Conservation (phyloP, 129 eudicot genomes). For the Helianthus tuberosus region DNA sequence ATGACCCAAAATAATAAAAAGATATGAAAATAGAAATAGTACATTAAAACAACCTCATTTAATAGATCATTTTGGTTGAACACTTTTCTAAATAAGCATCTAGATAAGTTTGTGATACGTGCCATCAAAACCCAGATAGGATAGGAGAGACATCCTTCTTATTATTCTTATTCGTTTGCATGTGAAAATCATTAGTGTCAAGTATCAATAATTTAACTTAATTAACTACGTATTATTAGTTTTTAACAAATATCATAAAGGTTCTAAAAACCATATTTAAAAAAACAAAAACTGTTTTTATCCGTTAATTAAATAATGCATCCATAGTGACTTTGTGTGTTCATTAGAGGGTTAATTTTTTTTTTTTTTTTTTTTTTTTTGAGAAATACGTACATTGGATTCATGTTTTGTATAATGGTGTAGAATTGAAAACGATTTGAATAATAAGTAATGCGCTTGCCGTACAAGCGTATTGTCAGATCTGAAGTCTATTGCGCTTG, state of each 20-base stretch:
- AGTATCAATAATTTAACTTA: not conserved
- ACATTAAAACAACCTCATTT: not conserved
- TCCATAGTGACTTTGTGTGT: not conserved
- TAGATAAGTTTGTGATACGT: not conserved
- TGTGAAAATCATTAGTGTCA: slow-evolving; percentile 24
- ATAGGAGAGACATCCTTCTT: no score
- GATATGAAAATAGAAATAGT: not conserved
- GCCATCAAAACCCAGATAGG: no score
- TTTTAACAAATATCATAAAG: not conserved
- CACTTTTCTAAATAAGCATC: not conserved
- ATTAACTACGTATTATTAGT: not conserved
- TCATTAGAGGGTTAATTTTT: no score
- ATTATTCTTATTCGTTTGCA: slow-evolving; percentile 15
- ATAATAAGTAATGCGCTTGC: no score
- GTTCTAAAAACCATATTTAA: not conserved
- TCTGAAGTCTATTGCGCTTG: no score
- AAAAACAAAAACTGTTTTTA: not conserved
- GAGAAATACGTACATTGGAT: no score
- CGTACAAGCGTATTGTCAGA: no score
- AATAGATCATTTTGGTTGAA: not conserved
- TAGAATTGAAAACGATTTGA: no score
- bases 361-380: no score
- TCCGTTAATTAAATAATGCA: not conserved
- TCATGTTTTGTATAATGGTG: no score
- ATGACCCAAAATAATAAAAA: no score